These are phyloP conservation scores for Colletotrichum gloeosporioides DNA, from an alignment of 2,329 filamentous ascomycete genomes.

Conservation along the genomic window DNA sequence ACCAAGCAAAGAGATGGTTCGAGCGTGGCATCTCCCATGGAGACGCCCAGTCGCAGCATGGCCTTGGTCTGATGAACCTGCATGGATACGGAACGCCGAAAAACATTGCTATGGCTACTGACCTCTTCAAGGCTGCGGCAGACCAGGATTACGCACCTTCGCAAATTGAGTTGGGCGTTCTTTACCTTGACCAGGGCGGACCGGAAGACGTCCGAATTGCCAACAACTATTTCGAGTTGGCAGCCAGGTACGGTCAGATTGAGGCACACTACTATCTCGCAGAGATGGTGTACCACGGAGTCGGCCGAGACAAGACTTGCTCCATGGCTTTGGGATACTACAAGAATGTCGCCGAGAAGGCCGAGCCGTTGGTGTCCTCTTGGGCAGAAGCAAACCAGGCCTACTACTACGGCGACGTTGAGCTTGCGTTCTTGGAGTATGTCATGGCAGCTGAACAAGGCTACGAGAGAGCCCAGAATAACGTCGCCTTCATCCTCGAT, in stretches of 20 bases:
- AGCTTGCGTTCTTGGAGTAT: slow-evolving; percentile 80
- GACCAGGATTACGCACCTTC: slow-evolving; percentile 82
- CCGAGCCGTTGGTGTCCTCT: slow-evolving; percentile 75
- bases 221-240: slow-evolving; percentile 86
- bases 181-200: slow-evolving; percentile 85
- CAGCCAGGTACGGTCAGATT: slow-evolving; percentile 81
- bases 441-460: slow-evolving; percentile 92
- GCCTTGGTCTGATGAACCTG: slow-evolving; percentile 82
- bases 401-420: slow-evolving; percentile 78
- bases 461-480: slow-evolving; percentile 87
- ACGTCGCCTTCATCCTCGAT: slow-evolving; percentile 87
- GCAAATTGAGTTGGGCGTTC: slow-evolving; percentile 80
- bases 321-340: slow-evolving; percentile 81
- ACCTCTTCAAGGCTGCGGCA: slow-evolving; percentile 78
- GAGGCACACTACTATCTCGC: slow-evolving; percentile 93
- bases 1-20: slow-evolving; percentile 82
- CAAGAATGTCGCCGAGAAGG: slow-evolving; percentile 77
- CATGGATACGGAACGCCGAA: slow-evolving; percentile 73
- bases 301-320: slow-evolving; percentile 82
- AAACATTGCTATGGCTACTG: slow-evolving; percentile 74
- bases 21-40: slow-evolving; percentile 76
- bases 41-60: slow-evolving; percentile 85
- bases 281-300: slow-evolving; percentile 81
- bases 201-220: slow-evolving; percentile 75
- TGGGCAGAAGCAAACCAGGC: slow-evolving; percentile 85